These are phyloP conservation scores for Periconia sp. DNA, from an alignment of 2,329 filamentous ascomycete species.

Conservation along the genomic window DNA sequence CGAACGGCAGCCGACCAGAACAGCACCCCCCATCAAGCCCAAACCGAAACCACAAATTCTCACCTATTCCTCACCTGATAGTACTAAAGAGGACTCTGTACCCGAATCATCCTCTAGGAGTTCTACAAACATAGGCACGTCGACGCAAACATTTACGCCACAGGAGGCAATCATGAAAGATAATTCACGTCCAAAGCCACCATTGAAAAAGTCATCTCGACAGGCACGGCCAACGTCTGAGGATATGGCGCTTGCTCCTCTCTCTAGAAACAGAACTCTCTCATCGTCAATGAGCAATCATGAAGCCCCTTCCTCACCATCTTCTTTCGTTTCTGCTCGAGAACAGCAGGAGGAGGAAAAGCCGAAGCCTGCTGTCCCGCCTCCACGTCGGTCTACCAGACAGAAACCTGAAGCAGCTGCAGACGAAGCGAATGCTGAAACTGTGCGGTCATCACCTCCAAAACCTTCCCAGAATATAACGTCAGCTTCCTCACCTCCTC, in stretches of 20 bases:
- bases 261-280: slow-evolving; percentile 15
- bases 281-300: slow-evolving; percentile 31
- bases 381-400: slow-evolving; percentile 35
- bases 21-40: slow-evolving; percentile 28
- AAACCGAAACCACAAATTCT: slow-evolving; percentile 33
- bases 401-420: slow-evolving; percentile 2
- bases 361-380: slow-evolving; percentile 35
- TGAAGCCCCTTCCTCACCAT: slow-evolving; percentile 30
- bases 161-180: slow-evolving; percentile 22
- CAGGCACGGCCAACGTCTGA: slow-evolving; percentile 24
- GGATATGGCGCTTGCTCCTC: slow-evolving; percentile 21
- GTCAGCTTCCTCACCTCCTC: slow-evolving; percentile 27
- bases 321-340: slow-evolving; percentile 39
- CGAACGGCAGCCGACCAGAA: slow-evolving; percentile 21
- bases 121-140: slow-evolving; percentile 24
- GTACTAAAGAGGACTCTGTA: slow-evolving; percentile 12
- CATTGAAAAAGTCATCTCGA: slow-evolving; percentile 17
- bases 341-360: slow-evolving; percentile 36
- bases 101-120: slow-evolving; percentile 23
- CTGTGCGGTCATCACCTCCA: slow-evolving; percentile 22
- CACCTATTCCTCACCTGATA: slow-evolving; percentile 18
- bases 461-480: slow-evolving; percentile 33
- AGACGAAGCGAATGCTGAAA: slow-evolving; percentile 6
- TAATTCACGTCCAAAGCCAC: slow-evolving; percentile 20
- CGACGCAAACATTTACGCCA: slow-evolving; percentile 29